Evolutionary conservation across 73 alveolate genomes (phyloP), one percentile per base, ranked within the genome.

Genomic region (Blepharisma japonicum): DNA sequence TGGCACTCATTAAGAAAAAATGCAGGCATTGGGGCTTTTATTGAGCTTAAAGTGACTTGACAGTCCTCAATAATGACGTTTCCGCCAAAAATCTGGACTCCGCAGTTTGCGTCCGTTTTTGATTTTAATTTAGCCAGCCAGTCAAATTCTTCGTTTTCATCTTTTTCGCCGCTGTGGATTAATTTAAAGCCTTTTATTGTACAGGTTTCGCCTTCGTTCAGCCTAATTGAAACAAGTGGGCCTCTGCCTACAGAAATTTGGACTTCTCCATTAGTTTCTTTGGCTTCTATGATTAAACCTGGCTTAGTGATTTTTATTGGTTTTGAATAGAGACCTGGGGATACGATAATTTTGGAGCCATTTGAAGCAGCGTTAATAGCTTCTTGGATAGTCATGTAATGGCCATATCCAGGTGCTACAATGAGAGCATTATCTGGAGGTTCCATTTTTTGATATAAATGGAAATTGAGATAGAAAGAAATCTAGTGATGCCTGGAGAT

Each of bases 401-500:
- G 74, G 18, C 74, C 74, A 25, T 20, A 61, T 8, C 74, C 74
- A 20, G 74, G 74, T 61, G 74, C 23, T 25, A 61, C 74, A 25
- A 14, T 14, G 14, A 61, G 14, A 8, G 74, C 74, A 18, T 61
- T 39, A n/a, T 14, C 23, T 8, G 74, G 74, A 61, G 74, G 74
- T 1, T 61, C 74, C 74, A 61, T 61, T 14, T 50, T 53, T 53
- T 14, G n/a, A 53, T 14, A 53, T 14, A 14, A 14, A 53, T 53
- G 67, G 27, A 53, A 61, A 61, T 61, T n/a, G 74, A 61, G 46
- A n/a, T 61, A 14, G 74, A 61, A 8, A n/a, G 46, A 61, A 25
- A 9, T 9, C 74, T 61, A 14, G 74, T 61, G 74, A 61, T 81
- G 18, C 87, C 87, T 32, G 87, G 87, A 38, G 87, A 81, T 54